A percentile compares a stretch with the other conserved stretches of the same genome.
Evolutionary conservation across 805 yeast genomes (phyloP).

Genomic region (Saturnispora diversa): DNA sequence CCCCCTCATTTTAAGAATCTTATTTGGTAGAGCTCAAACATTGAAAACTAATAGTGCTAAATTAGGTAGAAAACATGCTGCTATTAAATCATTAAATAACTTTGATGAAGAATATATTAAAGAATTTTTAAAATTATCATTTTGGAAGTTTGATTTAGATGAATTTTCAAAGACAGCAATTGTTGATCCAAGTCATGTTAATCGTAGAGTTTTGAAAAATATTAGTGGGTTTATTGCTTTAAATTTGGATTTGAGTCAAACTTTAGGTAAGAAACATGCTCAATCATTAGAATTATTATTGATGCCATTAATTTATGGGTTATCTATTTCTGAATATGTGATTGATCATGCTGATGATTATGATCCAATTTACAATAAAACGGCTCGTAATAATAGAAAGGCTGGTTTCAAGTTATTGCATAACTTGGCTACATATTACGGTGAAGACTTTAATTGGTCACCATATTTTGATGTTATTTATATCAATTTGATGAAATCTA

Average conservation of each 20-base stretch:
- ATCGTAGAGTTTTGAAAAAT: slow-evolving; percentile 36
- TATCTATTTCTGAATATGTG: slow-evolving; percentile 44
- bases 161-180: slow-evolving; percentile 25
- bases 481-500: slow-evolving; percentile 48
- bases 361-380: slow-evolving; percentile 30
- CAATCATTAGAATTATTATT: slow-evolving; percentile 43
- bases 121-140: slow-evolving; percentile 56
- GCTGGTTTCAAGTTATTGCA: slow-evolving; percentile 58
- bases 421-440: slow-evolving; percentile 46
- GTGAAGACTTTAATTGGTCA: slow-evolving; percentile 48
- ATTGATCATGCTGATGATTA: slow-evolving; percentile 21
- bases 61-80: slow-evolving; percentile 63
- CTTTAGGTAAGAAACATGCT: slow-evolving; percentile 51
- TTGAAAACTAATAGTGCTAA: slow-evolving; percentile 60
- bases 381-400: slow-evolving; percentile 55
- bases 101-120: slow-evolving; percentile 44
- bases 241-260: slow-evolving; percentile 44
- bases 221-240: slow-evolving; percentile 60
- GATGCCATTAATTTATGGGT: slow-evolving; percentile 48
- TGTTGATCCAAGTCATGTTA: slow-evolving; percentile 22
- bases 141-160: slow-evolving; percentile 41
- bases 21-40: slow-evolving; percentile 81
- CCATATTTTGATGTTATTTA: slow-evolving; percentile 44
- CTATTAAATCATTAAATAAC: slow-evolving; percentile 54
- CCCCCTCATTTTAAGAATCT: slow-evolving; percentile 66